phyloP scores from a whole-genome alignment of 208 protist genomes.

The Zelonia costaricensis region DNA sequence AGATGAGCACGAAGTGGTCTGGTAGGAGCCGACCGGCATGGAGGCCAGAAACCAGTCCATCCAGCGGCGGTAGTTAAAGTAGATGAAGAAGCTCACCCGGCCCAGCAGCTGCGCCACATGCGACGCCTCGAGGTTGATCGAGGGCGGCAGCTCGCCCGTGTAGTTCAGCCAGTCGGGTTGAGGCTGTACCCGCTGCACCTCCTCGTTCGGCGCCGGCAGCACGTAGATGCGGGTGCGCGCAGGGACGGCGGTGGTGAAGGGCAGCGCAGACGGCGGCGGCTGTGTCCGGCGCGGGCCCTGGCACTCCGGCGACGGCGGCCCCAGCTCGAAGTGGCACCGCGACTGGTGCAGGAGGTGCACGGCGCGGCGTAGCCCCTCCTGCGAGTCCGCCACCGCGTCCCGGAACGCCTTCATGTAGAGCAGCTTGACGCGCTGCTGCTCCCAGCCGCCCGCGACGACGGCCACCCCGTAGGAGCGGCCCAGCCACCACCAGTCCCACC shows the following conservation, averaged over 20 bases:
- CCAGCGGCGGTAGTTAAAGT: conserved; percentile 29
- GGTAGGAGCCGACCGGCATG: conserved; percentile 18
- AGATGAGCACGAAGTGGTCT: conserved; percentile 30
- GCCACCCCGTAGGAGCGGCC: conserved; percentile 22
- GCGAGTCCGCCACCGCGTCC: conserved; percentile 9
- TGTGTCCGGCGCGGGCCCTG: neutral
- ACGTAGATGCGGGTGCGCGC: conserved; percentile 13
- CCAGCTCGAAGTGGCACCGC: conserved; percentile 18
- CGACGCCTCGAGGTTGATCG: conserved; percentile 13
- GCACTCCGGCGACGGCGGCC: neutral
- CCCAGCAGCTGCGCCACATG: conserved; percentile 13
- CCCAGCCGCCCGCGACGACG: conserved; percentile 17
- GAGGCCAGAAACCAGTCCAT: conserved; percentile 30
- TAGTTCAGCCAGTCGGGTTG: conserved; percentile 29
- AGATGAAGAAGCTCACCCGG: conserved; percentile 27
- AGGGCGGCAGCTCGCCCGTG: conserved; percentile 22
- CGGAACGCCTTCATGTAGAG: conserved; percentile 35
- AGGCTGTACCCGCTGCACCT: neutral
- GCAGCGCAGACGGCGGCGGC: conserved; percentile 10
- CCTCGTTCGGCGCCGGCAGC: conserved; percentile 15
- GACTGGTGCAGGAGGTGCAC: conserved; percentile 17
- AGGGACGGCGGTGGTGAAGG: conserved; percentile 13
- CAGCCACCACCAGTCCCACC: conserved; percentile 32
- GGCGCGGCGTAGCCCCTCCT: conserved; percentile 9
- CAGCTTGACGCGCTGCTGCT: conserved; percentile 40